Percentiles rank a stretch among this genome's conserved stretches.
These are phyloP conservation scores for Acorus gramineus DNA, from an alignment of 106 monocot species.

Conservation along the genomic window DNA sequence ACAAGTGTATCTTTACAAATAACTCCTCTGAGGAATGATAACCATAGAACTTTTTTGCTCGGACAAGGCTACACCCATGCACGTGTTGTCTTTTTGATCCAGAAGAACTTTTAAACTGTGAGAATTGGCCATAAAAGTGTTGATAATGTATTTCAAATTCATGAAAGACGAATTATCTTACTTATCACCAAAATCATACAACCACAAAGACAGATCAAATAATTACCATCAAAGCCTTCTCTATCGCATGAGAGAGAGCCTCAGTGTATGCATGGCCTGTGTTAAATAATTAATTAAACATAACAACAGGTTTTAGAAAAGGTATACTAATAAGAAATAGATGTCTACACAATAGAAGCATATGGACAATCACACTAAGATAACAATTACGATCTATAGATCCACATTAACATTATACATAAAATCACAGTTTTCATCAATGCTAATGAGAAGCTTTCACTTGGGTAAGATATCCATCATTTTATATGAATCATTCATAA, in stretches of 20 bases:
- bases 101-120: constrained; percentile 28
- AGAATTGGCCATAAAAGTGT: neutral
- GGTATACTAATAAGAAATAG: neutral
- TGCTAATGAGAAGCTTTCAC: too few relatives aligned
- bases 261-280: constrained; percentile 43
- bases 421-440: too few relatives aligned
- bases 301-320: neutral
- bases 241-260: constrained; percentile 43
- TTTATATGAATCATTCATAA: too few relatives aligned
- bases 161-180: neutral
- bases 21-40: constrained; percentile 74
- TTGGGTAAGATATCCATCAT: too few relatives aligned
- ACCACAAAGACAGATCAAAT: too few relatives aligned
- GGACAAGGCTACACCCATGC: constrained; percentile 76
- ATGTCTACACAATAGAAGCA: neutral
- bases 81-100: constrained; percentile 64
- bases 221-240: constrained; percentile 68
- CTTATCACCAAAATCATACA: too few relatives aligned
- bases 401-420: neutral
- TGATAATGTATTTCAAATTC: neutral
- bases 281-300: constrained; percentile 1
- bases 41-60: constrained; percentile 83
- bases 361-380: neutral
- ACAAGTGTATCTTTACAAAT: constrained; percentile 85
- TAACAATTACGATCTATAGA: neutral